Evolutionary conservation across 306 rosid species (phyloP), one percentile per base, ranked within the genome.

Genomic region (Citrullus colocynthis): DNA sequence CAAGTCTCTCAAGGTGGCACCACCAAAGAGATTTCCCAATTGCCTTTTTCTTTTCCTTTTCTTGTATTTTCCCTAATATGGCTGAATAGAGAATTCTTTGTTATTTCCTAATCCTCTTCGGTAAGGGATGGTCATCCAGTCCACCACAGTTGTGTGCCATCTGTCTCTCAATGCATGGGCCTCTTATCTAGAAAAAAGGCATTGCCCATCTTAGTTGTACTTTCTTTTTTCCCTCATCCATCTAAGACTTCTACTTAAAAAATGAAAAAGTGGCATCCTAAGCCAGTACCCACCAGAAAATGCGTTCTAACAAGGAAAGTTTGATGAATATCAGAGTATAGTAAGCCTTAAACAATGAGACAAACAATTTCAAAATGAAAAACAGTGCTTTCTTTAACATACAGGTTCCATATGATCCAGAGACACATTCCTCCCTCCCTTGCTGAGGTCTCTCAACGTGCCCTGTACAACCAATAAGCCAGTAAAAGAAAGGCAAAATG

Each of bases 361-460:
- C 17, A 16, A 10, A 16, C 17, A 63, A 9, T 65, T 52, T 60
- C 39, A 60, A 65, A 66, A 58, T 21, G 11, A 64, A 36, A 70
- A 48, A 69, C 77, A n/a, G 16, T 17, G 51, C 54, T 78, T 24
- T 60, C 13, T 39, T 78, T 52, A 6, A 79, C 95, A 70, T 86
- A 95, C 98, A 83, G 72, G 86, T 85, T 88, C 96, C 49, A 80
- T 78, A 81, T 88, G 93, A 79, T 89, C 96, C 62, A 82, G 54
- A 59, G 91, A 84, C 60, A 82, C 81, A 83, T 80, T 92, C 81
- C 93, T 90, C 67, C 92, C 96, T 49, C 98, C 93, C 88, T 95
- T 95, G 34, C 89, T 92, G 89, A 92, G 97, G 89, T 92, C 98
- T 87, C 97, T 92, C 74, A 95, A 83, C 54, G 97, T 92, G 59